Evolutionary conservation across 164 flowering plant genomes (phyloP), one percentile per base, ranked within the genome.

Genomic region (Macadamia integrifolia): DNA sequence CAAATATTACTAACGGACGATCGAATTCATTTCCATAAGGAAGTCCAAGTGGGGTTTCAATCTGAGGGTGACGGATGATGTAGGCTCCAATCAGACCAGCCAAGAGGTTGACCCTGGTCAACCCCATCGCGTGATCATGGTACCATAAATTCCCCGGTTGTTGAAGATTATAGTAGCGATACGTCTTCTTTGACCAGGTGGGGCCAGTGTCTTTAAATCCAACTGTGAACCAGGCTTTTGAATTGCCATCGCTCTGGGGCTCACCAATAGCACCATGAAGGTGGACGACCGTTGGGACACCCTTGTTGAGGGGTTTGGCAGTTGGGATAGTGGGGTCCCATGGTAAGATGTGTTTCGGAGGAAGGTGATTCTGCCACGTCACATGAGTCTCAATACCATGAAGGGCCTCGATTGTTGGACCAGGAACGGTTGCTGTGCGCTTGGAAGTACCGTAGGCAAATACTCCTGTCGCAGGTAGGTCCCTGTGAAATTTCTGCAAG

Each of bases 401-500:
- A 10, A 84, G 73, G 64, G 84, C 75, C 50, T 82, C 87, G 44
- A 53, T 53, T 14, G 57, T 53, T 1, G 57, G 57, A 6, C 57
- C 57, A 1, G 57, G 57, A 2, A 53, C 76, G 0, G 88, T 77
- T 53, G 90, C 85, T 0, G 68, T 59, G 43, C 30, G 50, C 65
- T 58, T 49, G 50, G 86, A 72, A n/a, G 76, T 71, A 17, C 90
- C 90, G 68, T 60, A 86, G 5, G 88, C 90, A 57, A 82, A 86
- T 9, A 86, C 90, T 6, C 57, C 69, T 1, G 90, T 84, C 40
- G 80, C 59, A 46, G 87, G 86, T 1, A 84, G 71, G 64, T 86
- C 88, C 58, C 81, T 67, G 71, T 86, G 90, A 67, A 94, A 94
- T 88, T 90, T 94, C 99, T 94, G 88, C 15, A 31, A 23, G 23